These are phyloP conservation scores for Blastomyces parvus DNA, from an alignment of 2,329 filamentous ascomycete species.

Conservation along the genomic window DNA sequence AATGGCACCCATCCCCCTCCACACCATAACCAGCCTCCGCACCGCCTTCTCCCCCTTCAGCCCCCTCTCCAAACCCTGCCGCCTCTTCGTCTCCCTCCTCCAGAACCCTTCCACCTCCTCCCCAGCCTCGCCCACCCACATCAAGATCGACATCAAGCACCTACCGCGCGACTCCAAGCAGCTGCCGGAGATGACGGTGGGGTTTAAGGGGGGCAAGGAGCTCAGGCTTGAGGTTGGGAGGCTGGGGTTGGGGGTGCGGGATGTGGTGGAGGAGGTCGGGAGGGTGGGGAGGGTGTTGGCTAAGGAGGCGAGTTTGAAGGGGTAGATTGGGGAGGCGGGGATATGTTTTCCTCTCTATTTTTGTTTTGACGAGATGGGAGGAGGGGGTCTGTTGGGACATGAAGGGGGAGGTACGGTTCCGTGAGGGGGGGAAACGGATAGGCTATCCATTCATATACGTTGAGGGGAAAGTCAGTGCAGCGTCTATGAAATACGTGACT, in stretches of 20 bases:
- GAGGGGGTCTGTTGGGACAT: too few species aligned
- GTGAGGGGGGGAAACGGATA: neutral
- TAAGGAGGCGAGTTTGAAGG: slow-evolving; percentile 68
- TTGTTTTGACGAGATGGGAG: neutral
- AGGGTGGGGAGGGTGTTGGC: slow-evolving; percentile 75
- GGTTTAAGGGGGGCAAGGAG: slow-evolving; percentile 94
- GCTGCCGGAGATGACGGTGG: slow-evolving; percentile 60
- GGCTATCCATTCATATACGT: neutral
- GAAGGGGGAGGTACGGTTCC: too few species aligned
- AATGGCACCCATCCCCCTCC: slow-evolving; percentile 33
- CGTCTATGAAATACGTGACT: neutral
- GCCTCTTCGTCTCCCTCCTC: slow-evolving; percentile 77
- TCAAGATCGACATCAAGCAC: slow-evolving; percentile 69
- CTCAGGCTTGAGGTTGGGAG: slow-evolving; percentile 72
- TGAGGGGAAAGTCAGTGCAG: neutral
- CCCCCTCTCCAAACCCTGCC: slow-evolving; percentile 65
- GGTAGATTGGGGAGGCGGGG: slow-evolving; percentile 25
- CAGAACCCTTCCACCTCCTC: slow-evolving; percentile 73
- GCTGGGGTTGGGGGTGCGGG: slow-evolving; percentile 70
- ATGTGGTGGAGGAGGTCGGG: slow-evolving; percentile 80
- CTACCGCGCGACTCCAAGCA: slow-evolving; percentile 61
- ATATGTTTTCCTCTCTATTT: slow-evolving; percentile 7
- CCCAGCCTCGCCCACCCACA: slow-evolving; percentile 61
- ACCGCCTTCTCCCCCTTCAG: slow-evolving; percentile 92
- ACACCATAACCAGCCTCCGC: slow-evolving; percentile 59